Base-by-base conservation (phyloP, 768 basidiomycete genomes). In the Boletellus emodensis region DNA sequence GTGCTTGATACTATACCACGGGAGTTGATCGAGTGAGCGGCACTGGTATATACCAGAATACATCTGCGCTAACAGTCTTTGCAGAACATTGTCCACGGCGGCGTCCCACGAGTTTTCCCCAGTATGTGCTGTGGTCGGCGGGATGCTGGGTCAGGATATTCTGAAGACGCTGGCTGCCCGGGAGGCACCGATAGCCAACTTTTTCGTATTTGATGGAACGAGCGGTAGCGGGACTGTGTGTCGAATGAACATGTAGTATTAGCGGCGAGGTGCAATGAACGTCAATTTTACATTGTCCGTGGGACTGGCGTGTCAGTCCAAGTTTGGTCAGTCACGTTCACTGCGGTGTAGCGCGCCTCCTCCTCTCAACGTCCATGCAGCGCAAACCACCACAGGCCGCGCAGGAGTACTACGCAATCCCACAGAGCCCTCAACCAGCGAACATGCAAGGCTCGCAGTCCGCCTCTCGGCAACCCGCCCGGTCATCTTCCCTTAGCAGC, bases 91-190 rank as follows among this genome's bases (percentile, higher is more conserved):
- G 37, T 73, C 84, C 5, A 76, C 72, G 13, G 83, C 86, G n/a
- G 85, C 90, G 7, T 69, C 72, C 17, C 83, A 87, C 65, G 93
- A 95, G 64, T 91, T 97, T 71, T 87, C 93, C 0, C 93, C 96
- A 0, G 85, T 93, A 1, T 91, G 93, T 64, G 96, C 96, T 1
- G 88, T 99, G 33, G 77, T 99, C 35, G 96, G 96, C 24, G 96
- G 96, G 20, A 81, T 98, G 71, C 73, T 98, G 13, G 94, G 85
- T 1, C 96, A 98, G 67, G 96, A 99, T 65, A 86, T 97, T 45
- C 75, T 99, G 36, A 94, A 96, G 66, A 83, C 91, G 0, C 76
- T 98, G 35, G 88, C 86, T 48, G 90, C 86, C 49, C 85, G 92
- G 44, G 96, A 98, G 61, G 82, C 89, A 24, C 95, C 95, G 4